Evolutionary conservation across 352 stramenopile genomes (phyloP).

Genomic region (Albugo candida): DNA sequence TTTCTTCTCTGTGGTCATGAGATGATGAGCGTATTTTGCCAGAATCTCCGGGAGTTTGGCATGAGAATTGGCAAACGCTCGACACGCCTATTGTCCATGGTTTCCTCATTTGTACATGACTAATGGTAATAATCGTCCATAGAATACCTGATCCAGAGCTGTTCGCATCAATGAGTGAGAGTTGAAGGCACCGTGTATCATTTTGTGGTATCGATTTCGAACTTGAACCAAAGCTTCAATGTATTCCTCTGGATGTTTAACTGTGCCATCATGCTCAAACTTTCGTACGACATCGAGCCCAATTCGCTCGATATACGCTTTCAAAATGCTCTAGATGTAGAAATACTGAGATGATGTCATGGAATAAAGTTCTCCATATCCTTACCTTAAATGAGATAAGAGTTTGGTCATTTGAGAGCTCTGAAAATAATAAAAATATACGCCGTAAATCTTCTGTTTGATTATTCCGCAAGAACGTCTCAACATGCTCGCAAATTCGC

Average conservation of each 20-base stretch:
- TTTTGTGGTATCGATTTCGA: slow-evolving; percentile 59
- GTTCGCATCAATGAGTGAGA: slow-evolving; percentile 69
- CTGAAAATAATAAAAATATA: slow-evolving; percentile 66
- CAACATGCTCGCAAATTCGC: slow-evolving; percentile 58
- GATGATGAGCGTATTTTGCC: slow-evolving; percentile 66
- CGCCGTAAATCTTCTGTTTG: slow-evolving; percentile 58
- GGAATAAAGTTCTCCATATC: background rate
- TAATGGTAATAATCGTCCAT: background rate
- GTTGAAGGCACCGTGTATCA: slow-evolving; percentile 71
- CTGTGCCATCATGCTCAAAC: slow-evolving; percentile 62
- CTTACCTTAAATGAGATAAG: slow-evolving; percentile 63
- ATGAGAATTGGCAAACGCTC: slow-evolving; percentile 68
- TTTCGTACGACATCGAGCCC: slow-evolving; percentile 58
- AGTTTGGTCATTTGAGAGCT: slow-evolving; percentile 57
- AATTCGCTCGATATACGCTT: slow-evolving; percentile 68
- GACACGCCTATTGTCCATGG: slow-evolving; percentile 27
- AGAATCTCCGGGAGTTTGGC: slow-evolving; percentile 54
- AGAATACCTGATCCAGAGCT: slow-evolving; percentile 49
- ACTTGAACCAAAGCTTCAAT: slow-evolving; percentile 71
- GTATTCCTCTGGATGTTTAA: slow-evolving; percentile 63
- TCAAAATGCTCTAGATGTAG: slow-evolving; percentile 47
- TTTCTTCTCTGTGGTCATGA: slow-evolving; percentile 65
- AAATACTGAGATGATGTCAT: background rate
- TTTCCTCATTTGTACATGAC: slow-evolving; percentile 1
- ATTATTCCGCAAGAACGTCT: slow-evolving; percentile 57